Evolutionary conservation across 768 basidiomycete species (phyloP).

Genomic region (Boletus edulis): DNA sequence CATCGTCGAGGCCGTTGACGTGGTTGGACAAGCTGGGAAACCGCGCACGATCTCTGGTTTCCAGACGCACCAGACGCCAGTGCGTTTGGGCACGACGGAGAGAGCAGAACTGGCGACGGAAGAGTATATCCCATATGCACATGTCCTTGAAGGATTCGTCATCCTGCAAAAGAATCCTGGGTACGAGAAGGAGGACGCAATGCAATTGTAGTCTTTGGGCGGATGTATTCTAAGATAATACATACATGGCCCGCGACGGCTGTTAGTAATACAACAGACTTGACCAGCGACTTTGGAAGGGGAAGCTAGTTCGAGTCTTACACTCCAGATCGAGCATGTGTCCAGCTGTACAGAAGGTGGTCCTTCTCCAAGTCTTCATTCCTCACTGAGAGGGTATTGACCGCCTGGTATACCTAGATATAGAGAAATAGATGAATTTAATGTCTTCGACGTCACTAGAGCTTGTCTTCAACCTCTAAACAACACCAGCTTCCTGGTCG

Average conservation of each 20-base stretch:
- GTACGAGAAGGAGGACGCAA: slow-evolving; percentile 82
- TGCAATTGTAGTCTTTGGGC: slow-evolving; percentile 56
- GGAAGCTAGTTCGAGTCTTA: too few relatives aligned
- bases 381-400: too few relatives aligned
- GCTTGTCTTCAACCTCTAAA: slow-evolving; percentile 92
- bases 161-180: slow-evolving; percentile 91
- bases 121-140: slow-evolving; percentile 89
- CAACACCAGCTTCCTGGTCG: slow-evolving; percentile 45
- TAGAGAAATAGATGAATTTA: too few relatives aligned
- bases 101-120: slow-evolving; percentile 96
- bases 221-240: not conserved
- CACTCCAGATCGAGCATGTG: too few relatives aligned
- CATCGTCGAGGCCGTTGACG: slow-evolving; percentile 77
- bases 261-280: too few relatives aligned
- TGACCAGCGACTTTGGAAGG: too few relatives aligned
- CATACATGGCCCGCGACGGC: too few relatives aligned
- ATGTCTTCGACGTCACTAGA: slow-evolving; percentile 78
- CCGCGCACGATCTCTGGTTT: slow-evolving; percentile 95
- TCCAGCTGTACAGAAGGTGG: too few relatives aligned
- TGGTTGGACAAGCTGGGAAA: slow-evolving; percentile 97
- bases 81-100: slow-evolving; percentile 91
- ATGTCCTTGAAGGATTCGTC: slow-evolving; percentile 90
- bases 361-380: too few relatives aligned
- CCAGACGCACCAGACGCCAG: slow-evolving; percentile 97
- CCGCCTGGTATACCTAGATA: too few relatives aligned